Percentiles rank a stretch among this genome's conserved stretches.
Conservation (phyloP, 768 basidiomycete genomes). For the Pisolithus tinctorius region DNA sequence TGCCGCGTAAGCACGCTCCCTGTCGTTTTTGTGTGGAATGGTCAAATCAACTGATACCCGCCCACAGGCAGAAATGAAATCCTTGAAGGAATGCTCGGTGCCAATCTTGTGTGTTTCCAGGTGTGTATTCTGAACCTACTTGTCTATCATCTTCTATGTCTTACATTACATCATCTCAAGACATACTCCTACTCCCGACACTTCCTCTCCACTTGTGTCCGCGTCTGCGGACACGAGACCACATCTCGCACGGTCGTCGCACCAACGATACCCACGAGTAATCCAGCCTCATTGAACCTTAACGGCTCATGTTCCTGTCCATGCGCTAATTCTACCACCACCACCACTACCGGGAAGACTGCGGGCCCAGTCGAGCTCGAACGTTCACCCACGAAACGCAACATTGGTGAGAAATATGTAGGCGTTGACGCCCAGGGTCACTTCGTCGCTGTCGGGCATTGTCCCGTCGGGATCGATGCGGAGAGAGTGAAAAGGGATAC, state of each 20-base stretch:
- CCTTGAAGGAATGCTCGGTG: conserved; percentile 95
- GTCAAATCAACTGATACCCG: neutral
- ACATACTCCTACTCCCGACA: conserved; percentile 95
- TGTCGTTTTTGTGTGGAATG: neutral
- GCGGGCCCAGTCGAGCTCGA: neutral
- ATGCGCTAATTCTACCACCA: conserved; percentile 6
- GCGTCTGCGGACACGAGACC: conserved; percentile 93
- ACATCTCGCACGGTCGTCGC: conserved; percentile 26
- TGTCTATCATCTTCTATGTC: neutral
- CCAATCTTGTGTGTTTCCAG: conserved; percentile 95
- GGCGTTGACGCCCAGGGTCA: conserved; percentile 84
- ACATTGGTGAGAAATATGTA: conserved; percentile 18
- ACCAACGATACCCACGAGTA: neutral
- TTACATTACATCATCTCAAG: conserved; percentile 20
- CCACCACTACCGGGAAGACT: neutral
- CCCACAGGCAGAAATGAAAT: conserved; percentile 76
- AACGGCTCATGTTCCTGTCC: neutral
- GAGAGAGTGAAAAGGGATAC: conserved; percentile 81
- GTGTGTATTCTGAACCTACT: conserved; percentile 21
- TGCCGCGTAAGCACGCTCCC: conserved; percentile 63
- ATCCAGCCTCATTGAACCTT: no score
- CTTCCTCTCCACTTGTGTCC: conserved; percentile 90
- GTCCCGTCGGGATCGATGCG: conserved; percentile 94
- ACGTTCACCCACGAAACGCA: no score
- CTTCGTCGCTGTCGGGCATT: conserved; percentile 76